A percentile compares a stretch with the other conserved stretches of the same genome.
phyloP scores from a whole-genome alignment of 441 rosid genomes.

The Biscutella laevigata region DNA sequence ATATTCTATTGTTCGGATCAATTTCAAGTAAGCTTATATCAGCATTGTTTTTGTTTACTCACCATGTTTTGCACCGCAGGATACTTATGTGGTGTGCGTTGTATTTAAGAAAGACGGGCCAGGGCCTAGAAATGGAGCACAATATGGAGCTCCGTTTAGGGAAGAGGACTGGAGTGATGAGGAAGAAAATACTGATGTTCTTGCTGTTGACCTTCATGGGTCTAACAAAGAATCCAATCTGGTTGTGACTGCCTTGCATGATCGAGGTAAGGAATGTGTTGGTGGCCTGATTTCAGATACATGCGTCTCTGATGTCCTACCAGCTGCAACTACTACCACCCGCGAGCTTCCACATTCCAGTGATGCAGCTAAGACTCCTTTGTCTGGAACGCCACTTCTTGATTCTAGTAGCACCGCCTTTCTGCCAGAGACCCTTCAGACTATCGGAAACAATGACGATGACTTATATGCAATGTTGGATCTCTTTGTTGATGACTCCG shows the following conservation, averaged over 20 bases:
- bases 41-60: background rate
- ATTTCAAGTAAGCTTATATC: background rate
- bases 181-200: slow-evolving; percentile 17
- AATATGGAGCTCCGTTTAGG: slow-evolving; percentile 72
- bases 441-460: slow-evolving; percentile 15
- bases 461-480: slow-evolving; percentile 27
- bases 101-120: slow-evolving; percentile 63
- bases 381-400: background rate
- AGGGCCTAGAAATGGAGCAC: slow-evolving; percentile 83
- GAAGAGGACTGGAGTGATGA: slow-evolving; percentile 80
- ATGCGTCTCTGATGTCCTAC: slow-evolving; percentile 14
- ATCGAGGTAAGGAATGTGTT: slow-evolving; percentile 12
- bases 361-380: slow-evolving; percentile 7
- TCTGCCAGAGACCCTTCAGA: slow-evolving; percentile 6
- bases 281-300: slow-evolving; percentile 23
- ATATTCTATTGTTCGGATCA: background rate
- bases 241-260: slow-evolving; percentile 9
- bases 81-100: slow-evolving; percentile 47
- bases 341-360: slow-evolving; percentile 13
- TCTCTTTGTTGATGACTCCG: slow-evolving; percentile 20
- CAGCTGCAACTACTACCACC: background rate
- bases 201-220: background rate
- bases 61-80: slow-evolving; percentile 27
- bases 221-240: slow-evolving; percentile 12
- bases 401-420: background rate